Conservation (phyloP, 352 stramenopile species). For the Phytophthora fragariaefolia region DNA sequence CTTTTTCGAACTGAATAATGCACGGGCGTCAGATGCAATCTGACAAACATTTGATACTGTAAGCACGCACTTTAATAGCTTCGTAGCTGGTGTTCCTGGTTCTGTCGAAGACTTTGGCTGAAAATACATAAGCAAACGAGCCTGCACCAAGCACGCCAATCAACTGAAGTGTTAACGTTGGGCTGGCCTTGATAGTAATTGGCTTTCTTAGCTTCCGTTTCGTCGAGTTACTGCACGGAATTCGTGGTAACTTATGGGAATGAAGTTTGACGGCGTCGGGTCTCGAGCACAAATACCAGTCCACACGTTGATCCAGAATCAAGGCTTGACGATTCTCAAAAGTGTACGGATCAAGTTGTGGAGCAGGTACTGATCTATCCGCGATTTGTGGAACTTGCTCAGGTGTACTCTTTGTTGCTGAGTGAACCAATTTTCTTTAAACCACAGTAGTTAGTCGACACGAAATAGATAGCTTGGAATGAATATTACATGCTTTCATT, state of each 20-base stretch:
- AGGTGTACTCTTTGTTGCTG: neutral
- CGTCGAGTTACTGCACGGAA: slow-evolving; percentile 52
- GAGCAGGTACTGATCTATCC: neutral
- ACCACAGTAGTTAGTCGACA: slow-evolving; percentile 27
- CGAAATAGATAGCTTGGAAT: neutral
- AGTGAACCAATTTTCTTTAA: slow-evolving; percentile 27
- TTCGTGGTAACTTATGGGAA: slow-evolving; percentile 48
- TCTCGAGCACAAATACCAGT: slow-evolving; percentile 52
- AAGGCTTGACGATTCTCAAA: slow-evolving; percentile 53
- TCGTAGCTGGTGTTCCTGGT: slow-evolving; percentile 36
- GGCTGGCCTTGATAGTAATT: slow-evolving; percentile 44
- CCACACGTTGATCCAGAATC: slow-evolving; percentile 49
- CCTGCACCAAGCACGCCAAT: slow-evolving; percentile 72
- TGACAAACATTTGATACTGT: neutral
- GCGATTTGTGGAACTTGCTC: neutral
- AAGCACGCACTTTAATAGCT: slow-evolving; percentile 68
- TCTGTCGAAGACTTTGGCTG: slow-evolving; percentile 45
- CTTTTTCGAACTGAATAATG: slow-evolving; percentile 67
- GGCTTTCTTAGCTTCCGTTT: slow-evolving; percentile 68
- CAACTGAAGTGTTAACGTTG: slow-evolving; percentile 46
- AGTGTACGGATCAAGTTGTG: slow-evolving; percentile 62
- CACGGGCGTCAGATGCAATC: slow-evolving; percentile 8
- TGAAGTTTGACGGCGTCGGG: slow-evolving; percentile 61
- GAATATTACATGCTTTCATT: slow-evolving; percentile 32
- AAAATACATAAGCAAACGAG: slow-evolving; percentile 81